A percentile compares a stretch with the other conserved stretches of the same genome.
Conservation (phyloP, 2,329 filamentous ascomycete genomes). For the Ceratocystis papillata region DNA sequence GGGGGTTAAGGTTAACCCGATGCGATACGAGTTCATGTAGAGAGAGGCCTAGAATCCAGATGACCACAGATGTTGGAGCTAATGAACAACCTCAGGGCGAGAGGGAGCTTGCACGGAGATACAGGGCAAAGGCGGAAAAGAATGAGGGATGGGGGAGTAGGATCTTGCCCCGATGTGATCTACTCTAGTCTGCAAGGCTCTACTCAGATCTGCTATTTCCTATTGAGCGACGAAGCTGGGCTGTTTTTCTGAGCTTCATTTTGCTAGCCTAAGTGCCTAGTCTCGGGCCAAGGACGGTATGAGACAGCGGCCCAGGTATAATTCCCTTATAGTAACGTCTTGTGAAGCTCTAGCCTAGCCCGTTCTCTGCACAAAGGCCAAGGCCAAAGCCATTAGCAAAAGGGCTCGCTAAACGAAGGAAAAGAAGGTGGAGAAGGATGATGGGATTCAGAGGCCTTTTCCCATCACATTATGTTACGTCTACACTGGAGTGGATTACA, state of each 20-base stretch:
- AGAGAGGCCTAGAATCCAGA: neutral
- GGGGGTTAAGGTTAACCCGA: neutral
- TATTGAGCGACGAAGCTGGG: no score
- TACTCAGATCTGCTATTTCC: no score
- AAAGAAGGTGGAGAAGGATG: neutral
- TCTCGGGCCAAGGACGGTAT: conserved; percentile 5
- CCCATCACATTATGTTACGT: neutral
- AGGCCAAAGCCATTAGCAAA: neutral
- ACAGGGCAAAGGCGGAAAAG: no score
- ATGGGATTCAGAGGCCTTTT: neutral
- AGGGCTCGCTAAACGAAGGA: neutral
- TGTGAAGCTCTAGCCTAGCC: neutral
- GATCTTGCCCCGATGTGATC: no score
- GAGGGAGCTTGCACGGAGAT: no score
- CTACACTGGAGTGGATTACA: neutral
- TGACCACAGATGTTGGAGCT: neutral
- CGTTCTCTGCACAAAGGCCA: neutral
- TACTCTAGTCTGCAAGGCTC: no score
- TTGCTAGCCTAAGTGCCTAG: neutral
- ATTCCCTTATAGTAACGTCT: conserved; percentile 1
- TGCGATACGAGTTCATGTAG: neutral
- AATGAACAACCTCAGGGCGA: no score
- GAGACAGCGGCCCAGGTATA: neutral
- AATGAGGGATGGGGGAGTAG: no score
- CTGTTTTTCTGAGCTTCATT: no score